Base-by-base conservation (phyloP, 176 grass and related monocot species). In the Oryza australiensis region DNA sequence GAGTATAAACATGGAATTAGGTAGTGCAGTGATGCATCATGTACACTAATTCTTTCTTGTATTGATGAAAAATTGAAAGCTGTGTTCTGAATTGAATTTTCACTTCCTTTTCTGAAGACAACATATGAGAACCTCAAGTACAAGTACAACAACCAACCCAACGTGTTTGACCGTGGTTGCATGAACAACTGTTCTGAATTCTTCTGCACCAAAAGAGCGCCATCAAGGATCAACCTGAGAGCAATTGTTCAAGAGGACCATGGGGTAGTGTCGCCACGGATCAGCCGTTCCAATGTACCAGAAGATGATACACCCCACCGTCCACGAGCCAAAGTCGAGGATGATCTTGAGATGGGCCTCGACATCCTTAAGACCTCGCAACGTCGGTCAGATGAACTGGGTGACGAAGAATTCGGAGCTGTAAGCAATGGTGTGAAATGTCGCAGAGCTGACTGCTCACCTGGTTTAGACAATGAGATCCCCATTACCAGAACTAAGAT, bases 301-400 rank as follows among this genome's bases (percentile, higher is more conserved):
- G 85, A 90, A 75, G 87, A 86, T 5, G 70, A 90, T 57, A 66
- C 70, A 26, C 73, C 84, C 16, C 81, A 80, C 24, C 74, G 78
- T 51, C 87, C 86, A 30, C 77, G 92, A 55, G 87, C 87, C 66
- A 91, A 91, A 72, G 92, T 94, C 22, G 87, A 91, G 67, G 84
- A 91, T 79, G 92, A 94, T 75, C 87, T 91, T 64, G 92, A 94
- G 75, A 87, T 91, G 49, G 92, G 92, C 26, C 84, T 88, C 2
- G 70, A 83, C 67, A 86, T 85, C 55, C 49, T 89, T 32, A 89
- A 91, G 37, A 89, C 86, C 43, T 83, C 92, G 45, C 82, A 62
- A 64, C 48, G 32, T 42, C 78, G 28, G 28, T 68, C 82, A 28
- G 80, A 81, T 59, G 84, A 83, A 68, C 12, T 68, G 35, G 78